phyloP scores from a whole-genome alignment of 2,329 filamentous ascomycete genomes.

The Balansia obtecta region DNA sequence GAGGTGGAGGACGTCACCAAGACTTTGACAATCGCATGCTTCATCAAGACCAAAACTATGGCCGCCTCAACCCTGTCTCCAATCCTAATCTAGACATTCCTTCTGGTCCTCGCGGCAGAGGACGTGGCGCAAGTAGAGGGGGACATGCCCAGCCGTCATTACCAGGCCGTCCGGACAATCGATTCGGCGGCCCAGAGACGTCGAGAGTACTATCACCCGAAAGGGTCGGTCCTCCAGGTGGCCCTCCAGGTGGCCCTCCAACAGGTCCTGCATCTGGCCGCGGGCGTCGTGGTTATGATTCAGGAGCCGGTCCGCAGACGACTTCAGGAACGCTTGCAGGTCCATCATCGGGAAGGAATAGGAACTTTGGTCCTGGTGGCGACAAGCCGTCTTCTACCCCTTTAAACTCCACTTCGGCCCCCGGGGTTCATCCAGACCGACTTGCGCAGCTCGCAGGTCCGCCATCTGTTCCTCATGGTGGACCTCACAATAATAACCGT shows the following conservation, averaged over 20 bases:
- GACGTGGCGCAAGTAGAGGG: slow-evolving; percentile 28
- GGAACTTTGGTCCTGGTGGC: slow-evolving; percentile 21
- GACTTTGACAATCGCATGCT: slow-evolving; percentile 38
- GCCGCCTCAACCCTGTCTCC: slow-evolving; percentile 42
- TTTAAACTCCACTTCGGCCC: slow-evolving; percentile 13
- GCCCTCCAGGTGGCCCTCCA: slow-evolving; percentile 42
- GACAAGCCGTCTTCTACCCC: slow-evolving; percentile 14
- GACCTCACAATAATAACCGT: slow-evolving; percentile 16
- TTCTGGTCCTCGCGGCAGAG: slow-evolving; percentile 43
- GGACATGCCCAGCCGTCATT: slow-evolving; percentile 20
- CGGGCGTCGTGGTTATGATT: slow-evolving; percentile 31
- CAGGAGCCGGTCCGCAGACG: slow-evolving; percentile 18
- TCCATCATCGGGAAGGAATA: slow-evolving; percentile 28
- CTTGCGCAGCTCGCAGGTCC: slow-evolving; percentile 31
- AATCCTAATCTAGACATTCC: slow-evolving; percentile 33
- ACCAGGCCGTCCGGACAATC: slow-evolving; percentile 28
- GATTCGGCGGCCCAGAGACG: slow-evolving; percentile 28
- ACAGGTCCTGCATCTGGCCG: slow-evolving; percentile 40
- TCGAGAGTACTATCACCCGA: slow-evolving; percentile 34
- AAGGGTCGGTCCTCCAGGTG: slow-evolving; percentile 31
- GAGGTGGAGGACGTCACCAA: slow-evolving; percentile 21
- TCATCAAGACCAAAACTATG: slow-evolving; percentile 50
- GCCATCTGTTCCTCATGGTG: slow-evolving; percentile 17
- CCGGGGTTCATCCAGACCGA: slow-evolving; percentile 37
- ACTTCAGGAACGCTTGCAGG: slow-evolving; percentile 15